These are phyloP conservation scores for Clonostachys chloroleuca DNA, from an alignment of 2,329 filamentous ascomycete genomes.

Conservation along the genomic window DNA sequence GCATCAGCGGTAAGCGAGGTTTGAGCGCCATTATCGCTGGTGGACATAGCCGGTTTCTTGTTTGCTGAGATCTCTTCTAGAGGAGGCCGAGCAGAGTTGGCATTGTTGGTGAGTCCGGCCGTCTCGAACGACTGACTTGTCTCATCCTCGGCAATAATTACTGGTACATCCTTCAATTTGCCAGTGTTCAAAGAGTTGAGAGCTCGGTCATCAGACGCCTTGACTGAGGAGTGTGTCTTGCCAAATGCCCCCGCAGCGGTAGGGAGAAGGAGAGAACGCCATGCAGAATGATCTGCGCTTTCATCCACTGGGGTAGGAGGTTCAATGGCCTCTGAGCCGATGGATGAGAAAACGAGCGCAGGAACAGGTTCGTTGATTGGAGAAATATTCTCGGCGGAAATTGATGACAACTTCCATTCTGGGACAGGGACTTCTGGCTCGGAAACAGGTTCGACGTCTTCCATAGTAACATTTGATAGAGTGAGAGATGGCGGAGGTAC, in stretches of 20 bases:
- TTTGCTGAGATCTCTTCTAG: constrained; percentile 23
- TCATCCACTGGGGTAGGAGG: constrained; percentile 28
- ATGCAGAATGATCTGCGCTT: constrained; percentile 2
- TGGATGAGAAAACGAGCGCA: constrained; percentile 12
- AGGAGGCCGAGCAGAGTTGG: no score
- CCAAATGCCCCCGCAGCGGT: constrained; percentile 52
- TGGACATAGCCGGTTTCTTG: constrained; percentile 18
- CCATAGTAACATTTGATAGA: constrained; percentile 14
- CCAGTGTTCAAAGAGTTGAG: constrained; percentile 27
- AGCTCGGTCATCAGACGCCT: background rate
- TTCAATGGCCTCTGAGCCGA: constrained; percentile 25
- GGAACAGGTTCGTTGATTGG: constrained; percentile 13
- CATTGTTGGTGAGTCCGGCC: background rate
- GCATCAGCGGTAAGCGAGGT: constrained; percentile 78
- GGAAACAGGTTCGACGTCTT: constrained; percentile 17
- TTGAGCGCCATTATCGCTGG: constrained; percentile 71
- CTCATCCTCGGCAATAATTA: constrained; percentile 61
- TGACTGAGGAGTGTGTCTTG: constrained; percentile 25
- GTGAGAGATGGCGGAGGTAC: constrained; percentile 10
- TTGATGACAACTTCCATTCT: constrained; percentile 26
- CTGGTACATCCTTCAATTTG: constrained; percentile 22
- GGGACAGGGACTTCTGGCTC: constrained; percentile 13
- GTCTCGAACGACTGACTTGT: constrained; percentile 45
- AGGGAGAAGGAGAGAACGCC: constrained; percentile 11
- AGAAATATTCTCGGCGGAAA: constrained; percentile 30